These are phyloP conservation scores for Rhizophlyctis rosea DNA, from an alignment of 192 early-diverging fungal genomes.

Conservation along the genomic window DNA sequence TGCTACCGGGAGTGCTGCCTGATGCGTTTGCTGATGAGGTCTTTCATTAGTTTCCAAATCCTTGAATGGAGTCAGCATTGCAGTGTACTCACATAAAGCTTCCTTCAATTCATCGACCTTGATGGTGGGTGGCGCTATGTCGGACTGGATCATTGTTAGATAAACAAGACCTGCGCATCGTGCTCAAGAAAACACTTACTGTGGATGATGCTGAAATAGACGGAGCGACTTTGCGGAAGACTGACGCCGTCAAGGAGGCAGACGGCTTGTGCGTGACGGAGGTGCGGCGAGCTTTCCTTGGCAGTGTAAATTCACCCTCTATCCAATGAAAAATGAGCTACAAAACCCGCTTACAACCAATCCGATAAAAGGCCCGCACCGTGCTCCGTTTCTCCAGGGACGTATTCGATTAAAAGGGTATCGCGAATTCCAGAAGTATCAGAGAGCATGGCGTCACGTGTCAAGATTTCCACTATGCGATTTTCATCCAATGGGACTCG, in stretches of 20 bases:
- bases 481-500: background rate
- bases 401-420: background rate
- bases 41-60: no score
- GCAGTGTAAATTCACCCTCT: background rate
- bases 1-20: no score
- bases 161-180: background rate
- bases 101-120: slow-evolving; percentile 3
- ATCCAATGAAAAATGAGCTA: background rate
- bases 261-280: background rate
- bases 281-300: background rate
- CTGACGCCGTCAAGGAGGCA: no score
- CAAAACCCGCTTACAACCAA: background rate
- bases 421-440: background rate
- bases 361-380: background rate
- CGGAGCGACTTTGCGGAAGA: no score
- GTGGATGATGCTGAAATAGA: background rate
- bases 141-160: background rate
- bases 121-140: background rate
- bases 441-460: background rate
- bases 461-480: background rate
- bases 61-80: no score
- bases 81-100: background rate
- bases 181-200: background rate
- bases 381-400: background rate
- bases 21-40: no score